Conservation (phyloP, 345 rosid species). For the Linum tenue region DNA sequence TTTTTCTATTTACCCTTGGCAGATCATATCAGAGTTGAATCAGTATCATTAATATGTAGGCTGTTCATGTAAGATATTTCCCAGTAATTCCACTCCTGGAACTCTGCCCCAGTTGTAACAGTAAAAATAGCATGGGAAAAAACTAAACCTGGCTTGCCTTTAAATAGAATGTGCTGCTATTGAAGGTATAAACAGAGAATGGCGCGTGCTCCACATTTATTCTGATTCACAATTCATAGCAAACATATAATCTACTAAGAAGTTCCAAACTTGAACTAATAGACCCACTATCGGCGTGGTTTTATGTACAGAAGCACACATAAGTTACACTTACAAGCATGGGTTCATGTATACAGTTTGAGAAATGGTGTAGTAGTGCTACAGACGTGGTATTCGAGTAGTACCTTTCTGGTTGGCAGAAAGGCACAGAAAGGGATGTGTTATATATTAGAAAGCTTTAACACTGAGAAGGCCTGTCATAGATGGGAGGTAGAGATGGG, state of each 20-base stretch:
- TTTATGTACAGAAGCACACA: background rate
- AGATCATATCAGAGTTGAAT: background rate
- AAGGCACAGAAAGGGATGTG: background rate
- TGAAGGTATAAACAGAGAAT: background rate
- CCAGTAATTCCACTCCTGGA: background rate
- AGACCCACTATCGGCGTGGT: background rate
- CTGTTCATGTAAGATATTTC: background rate
- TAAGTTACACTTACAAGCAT: background rate
- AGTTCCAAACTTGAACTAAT: background rate
- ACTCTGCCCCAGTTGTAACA: background rate
- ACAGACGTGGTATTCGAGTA: background rate
- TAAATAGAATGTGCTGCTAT: background rate
- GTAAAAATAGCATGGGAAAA: background rate
- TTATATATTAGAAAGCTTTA: constrained; percentile 19
- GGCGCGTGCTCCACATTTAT: too few relatives aligned
- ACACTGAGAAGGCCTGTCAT: constrained; percentile 63
- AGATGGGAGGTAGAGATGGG: constrained; percentile 82
- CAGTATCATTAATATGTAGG: background rate
- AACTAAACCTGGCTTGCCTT: background rate
- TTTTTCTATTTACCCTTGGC: too few relatives aligned
- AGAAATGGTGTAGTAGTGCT: background rate
- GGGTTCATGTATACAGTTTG: background rate
- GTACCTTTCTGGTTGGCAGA: background rate
- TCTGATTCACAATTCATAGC: background rate
- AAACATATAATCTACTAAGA: background rate